Conservation (phyloP, 371 early-diverging fungal species). For the Funneliformis caledonium region DNA sequence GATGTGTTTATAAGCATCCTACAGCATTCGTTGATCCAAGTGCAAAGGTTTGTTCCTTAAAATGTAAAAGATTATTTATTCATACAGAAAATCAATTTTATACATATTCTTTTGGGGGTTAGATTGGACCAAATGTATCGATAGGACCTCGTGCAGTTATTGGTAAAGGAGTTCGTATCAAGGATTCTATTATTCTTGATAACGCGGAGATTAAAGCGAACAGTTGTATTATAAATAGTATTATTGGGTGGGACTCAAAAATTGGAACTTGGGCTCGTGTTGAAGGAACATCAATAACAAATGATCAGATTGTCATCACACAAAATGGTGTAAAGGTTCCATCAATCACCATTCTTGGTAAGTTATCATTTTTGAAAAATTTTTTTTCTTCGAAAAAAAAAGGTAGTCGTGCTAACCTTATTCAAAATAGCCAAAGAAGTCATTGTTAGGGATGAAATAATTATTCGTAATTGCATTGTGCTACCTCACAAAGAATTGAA, state of each 20-base stretch:
- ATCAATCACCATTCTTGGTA: slow-evolving; percentile 89
- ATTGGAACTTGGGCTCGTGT: slow-evolving; percentile 94
- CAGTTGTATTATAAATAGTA: slow-evolving; percentile 83
- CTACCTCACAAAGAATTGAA: slow-evolving; percentile 96
- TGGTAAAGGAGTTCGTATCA: slow-evolving; percentile 94
- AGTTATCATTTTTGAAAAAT: slow-evolving; percentile 57
- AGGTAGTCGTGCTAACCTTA: slow-evolving; percentile 6
- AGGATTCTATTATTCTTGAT: slow-evolving; percentile 95
- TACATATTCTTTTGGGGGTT: slow-evolving; percentile 4
- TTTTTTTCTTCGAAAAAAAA: slow-evolving; percentile 43
- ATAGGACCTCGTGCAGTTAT: slow-evolving; percentile 93
- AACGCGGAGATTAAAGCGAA: slow-evolving; percentile 83
- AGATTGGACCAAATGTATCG: slow-evolving; percentile 95
- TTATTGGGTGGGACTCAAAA: slow-evolving; percentile 95
- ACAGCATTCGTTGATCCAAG: slow-evolving; percentile 91
- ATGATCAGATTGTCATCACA: slow-evolving; percentile 70
- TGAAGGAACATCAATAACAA: slow-evolving; percentile 80
- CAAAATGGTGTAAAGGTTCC: slow-evolving; percentile 91
- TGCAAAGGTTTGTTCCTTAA: slow-evolving; percentile 67
- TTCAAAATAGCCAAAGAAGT: slow-evolving; percentile 74
- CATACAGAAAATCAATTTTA: background rate
- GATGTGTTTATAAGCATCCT: slow-evolving; percentile 93
- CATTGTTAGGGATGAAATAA: slow-evolving; percentile 85
- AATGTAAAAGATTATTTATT: background rate
- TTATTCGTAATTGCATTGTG: slow-evolving; percentile 95